Evolutionary conservation across 2,329 filamentous ascomycete genomes (phyloP).

Genomic region (Colletotrichum tanaceti): DNA sequence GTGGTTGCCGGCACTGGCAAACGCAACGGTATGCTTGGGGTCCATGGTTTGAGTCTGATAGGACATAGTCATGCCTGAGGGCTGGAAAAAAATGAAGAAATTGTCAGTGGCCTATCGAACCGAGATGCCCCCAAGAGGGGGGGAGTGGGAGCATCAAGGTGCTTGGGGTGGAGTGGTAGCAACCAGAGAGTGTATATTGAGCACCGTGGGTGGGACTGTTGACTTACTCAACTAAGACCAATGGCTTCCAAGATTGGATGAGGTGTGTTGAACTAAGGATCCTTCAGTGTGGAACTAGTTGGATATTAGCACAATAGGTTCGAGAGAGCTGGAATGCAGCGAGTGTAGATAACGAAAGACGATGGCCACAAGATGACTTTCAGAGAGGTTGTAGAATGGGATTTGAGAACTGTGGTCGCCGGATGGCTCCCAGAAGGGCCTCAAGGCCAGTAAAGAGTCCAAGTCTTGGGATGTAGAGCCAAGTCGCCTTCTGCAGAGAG

Average conservation of each 20-base stretch:
- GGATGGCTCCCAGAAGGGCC: background rate
- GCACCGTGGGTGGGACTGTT: background rate
- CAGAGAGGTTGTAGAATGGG: too few relatives aligned
- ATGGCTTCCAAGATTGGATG: slow-evolving; percentile 24
- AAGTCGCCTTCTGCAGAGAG: background rate
- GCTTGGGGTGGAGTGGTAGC: background rate
- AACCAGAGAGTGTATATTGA: background rate
- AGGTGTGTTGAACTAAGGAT: slow-evolving; percentile 6
- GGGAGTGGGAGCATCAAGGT: background rate
- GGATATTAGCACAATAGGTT: slow-evolving; percentile 26
- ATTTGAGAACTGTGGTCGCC: background rate
- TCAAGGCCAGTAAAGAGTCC: too few relatives aligned
- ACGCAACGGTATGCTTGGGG: slow-evolving; percentile 47
- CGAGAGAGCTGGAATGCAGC: background rate
- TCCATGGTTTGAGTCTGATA: slow-evolving; percentile 55
- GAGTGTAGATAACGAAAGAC: background rate
- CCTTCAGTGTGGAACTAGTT: background rate
- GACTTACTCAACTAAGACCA: slow-evolving; percentile 31
- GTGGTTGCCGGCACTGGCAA: slow-evolving; percentile 24
- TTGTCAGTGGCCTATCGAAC: background rate
- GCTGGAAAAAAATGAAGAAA: background rate
- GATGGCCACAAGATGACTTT: too few relatives aligned
- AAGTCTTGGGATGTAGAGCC: background rate
- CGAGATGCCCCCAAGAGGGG: background rate
- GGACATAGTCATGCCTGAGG: slow-evolving; percentile 45